Conservation (phyloP, 495 filamentous ascomycete species). For the Hypoxylon lienhwacheense region DNA sequence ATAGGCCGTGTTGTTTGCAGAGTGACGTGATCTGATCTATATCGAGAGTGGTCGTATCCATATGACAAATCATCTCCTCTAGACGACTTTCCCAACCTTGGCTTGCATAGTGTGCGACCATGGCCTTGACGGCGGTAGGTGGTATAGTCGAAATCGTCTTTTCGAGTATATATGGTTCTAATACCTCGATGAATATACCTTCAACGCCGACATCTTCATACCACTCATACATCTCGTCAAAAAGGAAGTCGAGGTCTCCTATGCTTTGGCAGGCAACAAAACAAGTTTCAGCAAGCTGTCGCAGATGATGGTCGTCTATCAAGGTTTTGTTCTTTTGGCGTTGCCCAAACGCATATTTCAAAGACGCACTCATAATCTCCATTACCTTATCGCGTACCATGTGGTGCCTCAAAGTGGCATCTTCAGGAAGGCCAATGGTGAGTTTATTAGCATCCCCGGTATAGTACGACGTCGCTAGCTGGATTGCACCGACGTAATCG, state of each 20-base stretch:
- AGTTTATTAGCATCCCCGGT: constrained; percentile 85
- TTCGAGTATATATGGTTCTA: constrained; percentile 84
- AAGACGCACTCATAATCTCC: constrained; percentile 91
- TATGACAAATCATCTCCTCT: constrained; percentile 93
- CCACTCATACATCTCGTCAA: constrained; percentile 85
- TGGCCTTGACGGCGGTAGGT: constrained; percentile 79
- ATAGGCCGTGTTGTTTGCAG: constrained; percentile 87
- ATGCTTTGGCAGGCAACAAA: constrained; percentile 81
- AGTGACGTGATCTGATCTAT: constrained; percentile 89
- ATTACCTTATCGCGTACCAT: constrained; percentile 87
- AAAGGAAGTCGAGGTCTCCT: constrained; percentile 76
- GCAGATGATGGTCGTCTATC: constrained; percentile 62
- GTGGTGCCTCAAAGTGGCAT: constrained; percentile 70
- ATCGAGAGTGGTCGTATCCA: constrained; percentile 88
- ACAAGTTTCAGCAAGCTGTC: constrained; percentile 77
- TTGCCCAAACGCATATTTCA: constrained; percentile 82
- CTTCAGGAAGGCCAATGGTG: constrained; percentile 90
- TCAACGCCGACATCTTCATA: constrained; percentile 77
- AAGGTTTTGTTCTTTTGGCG: constrained; percentile 54
- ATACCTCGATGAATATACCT: constrained; percentile 78
- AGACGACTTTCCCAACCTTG: constrained; percentile 71
- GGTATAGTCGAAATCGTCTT: constrained; percentile 74
- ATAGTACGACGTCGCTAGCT: constrained; percentile 88
- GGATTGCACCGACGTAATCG: constrained; percentile 88
- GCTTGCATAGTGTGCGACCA: constrained; percentile 76